Evolutionary conservation across 2,329 filamentous ascomycete species (phyloP), one percentile per base, ranked within the genome.

Genomic region (Parasarocladium wereldwijsianum): DNA sequence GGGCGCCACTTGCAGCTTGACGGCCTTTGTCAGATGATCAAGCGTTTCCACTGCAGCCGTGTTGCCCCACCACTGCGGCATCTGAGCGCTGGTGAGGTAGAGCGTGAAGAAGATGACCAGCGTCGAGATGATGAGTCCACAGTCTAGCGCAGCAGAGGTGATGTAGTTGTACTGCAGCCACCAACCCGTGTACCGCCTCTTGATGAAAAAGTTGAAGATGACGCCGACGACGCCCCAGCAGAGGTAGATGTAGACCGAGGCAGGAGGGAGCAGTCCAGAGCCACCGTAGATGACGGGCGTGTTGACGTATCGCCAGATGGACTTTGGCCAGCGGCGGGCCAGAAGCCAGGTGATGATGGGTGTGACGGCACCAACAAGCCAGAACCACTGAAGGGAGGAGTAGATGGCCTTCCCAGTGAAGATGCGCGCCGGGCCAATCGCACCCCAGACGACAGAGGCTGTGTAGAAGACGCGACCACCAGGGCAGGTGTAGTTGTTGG

Each of bases 101-200:
- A 84, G 53, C 1, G 71, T 64, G 40, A 80, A 70, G 57, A 84
- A 80, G 34, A 83, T 75, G 34, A 83, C 48, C 20, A 84, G 64
- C 0, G 75, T 76, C 19, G 64, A 67, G 13, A 82, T 48, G 9
- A 75, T 70, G 5, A 81, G 60, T 5, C 77, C 77, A 28, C 67
- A 68, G 47, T 83, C 78, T 21, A 84, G 55, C 2, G 72, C 78
- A 0, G 77, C 77, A 13, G 76, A 80, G 0, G 75, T 70, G 43
- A 82, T 64, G 47, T 83, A 84, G 56, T 84, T 83, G 56, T 81
- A 84, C 49, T 76, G 71, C 49, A 77, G 58, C 78, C 78, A 84
- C 78, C 77, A 83, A 19, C 73, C 76, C 4, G 63, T 67, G 52
- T 66, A 76, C 37, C 67, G 63, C 34, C 72, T 62, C 45, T 69